phyloP scores from a whole-genome alignment of 2,329 filamentous ascomycete genomes.

The Colletotrichum kahawae region DNA sequence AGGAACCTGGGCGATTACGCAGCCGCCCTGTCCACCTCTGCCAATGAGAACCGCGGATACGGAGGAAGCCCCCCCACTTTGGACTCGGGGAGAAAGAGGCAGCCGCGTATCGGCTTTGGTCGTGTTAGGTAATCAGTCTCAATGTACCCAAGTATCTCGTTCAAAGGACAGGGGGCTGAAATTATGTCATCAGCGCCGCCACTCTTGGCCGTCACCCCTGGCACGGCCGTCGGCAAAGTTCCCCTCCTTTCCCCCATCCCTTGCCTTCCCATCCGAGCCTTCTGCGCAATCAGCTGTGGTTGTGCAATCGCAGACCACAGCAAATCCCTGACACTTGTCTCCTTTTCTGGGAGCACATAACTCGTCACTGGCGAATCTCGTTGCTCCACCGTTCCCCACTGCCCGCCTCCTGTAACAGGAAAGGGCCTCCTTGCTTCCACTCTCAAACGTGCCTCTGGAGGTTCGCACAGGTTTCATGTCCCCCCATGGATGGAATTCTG shows the following conservation, averaged over 20 bases:
- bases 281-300: background rate
- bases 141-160: background rate
- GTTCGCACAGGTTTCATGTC: slow-evolving; percentile 2
- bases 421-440: background rate
- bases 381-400: background rate
- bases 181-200: slow-evolving; percentile 20
- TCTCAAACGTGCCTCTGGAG: background rate
- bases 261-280: background rate
- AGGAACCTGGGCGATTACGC: background rate
- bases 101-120: background rate
- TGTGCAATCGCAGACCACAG: background rate
- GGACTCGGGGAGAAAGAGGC: background rate
- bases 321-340: background rate
- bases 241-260: background rate
- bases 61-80: background rate
- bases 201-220: background rate
- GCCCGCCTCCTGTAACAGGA: background rate
- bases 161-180: background rate
- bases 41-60: background rate
- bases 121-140: background rate
- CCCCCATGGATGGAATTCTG: background rate
- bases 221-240: background rate
- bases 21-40: background rate
- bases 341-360: background rate
- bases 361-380: background rate